Conservation (phyloP, 169 alveolate species). For the Cryptosporidium viatorum region DNA sequence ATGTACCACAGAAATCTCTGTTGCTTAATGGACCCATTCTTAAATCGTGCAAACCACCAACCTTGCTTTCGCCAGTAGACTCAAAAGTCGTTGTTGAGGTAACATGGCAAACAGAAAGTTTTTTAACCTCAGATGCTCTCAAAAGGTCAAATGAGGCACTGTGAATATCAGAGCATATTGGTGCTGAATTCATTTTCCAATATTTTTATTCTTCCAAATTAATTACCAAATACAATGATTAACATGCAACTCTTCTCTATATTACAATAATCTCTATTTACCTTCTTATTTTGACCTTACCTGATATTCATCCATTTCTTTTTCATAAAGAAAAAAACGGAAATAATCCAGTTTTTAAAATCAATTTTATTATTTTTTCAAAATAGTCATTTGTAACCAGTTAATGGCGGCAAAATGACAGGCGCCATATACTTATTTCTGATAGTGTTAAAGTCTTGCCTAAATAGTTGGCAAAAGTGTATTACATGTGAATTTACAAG, state of each 20-base stretch:
- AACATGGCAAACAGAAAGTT: conserved; percentile 68
- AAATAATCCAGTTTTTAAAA: not conserved
- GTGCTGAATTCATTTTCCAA: conserved; percentile 58
- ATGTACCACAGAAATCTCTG: conserved; percentile 88
- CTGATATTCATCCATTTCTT: conserved; percentile 23
- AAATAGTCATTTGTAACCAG: conserved; percentile 4
- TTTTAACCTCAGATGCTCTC: conserved; percentile 62
- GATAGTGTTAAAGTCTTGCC: not conserved
- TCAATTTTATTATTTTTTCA: not conserved
- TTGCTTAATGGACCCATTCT: conserved; percentile 93
- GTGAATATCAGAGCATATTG: conserved; percentile 70
- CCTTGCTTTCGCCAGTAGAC: conserved; percentile 65
- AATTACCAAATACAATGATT: not conserved
- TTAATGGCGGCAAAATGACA: not conserved
- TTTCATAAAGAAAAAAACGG: not conserved
- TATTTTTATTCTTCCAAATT: not conserved
- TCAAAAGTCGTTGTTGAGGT: conserved; percentile 49
- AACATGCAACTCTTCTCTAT: not conserved
- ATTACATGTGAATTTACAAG: not conserved
- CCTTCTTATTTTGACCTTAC: not conserved
- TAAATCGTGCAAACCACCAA: conserved; percentile 93
- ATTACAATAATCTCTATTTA: not conserved
- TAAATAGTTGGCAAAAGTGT: not conserved
- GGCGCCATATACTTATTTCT: not conserved
- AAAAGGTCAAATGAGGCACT: conserved; percentile 73